These are phyloP conservation scores for Candolleomyces aberdarensis DNA, from an alignment of 768 basidiomycete species.

Conservation along the genomic window DNA sequence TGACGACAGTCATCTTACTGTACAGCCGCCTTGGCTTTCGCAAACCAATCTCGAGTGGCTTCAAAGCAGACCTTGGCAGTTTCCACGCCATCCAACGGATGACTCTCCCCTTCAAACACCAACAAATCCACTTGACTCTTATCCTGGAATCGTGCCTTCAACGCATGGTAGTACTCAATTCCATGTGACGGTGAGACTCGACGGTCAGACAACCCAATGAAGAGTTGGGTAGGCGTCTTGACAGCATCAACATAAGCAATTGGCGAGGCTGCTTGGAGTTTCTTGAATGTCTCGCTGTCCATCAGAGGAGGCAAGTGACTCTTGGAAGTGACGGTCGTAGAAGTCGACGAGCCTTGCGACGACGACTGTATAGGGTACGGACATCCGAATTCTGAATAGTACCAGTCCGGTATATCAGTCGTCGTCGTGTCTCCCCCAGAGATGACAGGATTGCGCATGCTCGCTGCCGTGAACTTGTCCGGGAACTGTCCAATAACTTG, in stretches of 20 bases:
- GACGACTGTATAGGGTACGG: conserved; percentile 36
- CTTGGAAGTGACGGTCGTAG: background rate
- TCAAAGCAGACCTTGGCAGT: conserved; percentile 52
- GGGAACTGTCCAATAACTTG: conserved; percentile 65
- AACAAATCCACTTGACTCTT: conserved; percentile 48
- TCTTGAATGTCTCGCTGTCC: conserved; percentile 40
- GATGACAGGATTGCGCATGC: conserved; percentile 69
- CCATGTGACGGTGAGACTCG: conserved; percentile 65
- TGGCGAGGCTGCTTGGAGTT: conserved; percentile 51
- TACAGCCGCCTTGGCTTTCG: background rate
- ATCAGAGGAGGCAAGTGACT: conserved; percentile 28
- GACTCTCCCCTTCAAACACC: conserved; percentile 58
- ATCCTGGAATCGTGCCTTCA: conserved; percentile 42
- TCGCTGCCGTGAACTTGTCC: conserved; percentile 56
- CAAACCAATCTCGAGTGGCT: conserved; percentile 51
- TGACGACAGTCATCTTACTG: no score
- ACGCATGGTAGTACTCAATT: conserved; percentile 59
- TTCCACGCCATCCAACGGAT: conserved; percentile 64
- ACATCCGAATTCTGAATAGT: conserved; percentile 45
- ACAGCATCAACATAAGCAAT: conserved; percentile 52
- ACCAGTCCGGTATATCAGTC: conserved; percentile 75
- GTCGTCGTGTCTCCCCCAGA: conserved; percentile 51
- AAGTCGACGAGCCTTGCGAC: conserved; percentile 6
- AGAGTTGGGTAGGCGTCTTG: conserved; percentile 49
- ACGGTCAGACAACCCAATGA: conserved; percentile 59